Evolutionary conservation across 2,329 filamentous ascomycete genomes (phyloP).

Genomic region (Pseudogymnoascus sp.): DNA sequence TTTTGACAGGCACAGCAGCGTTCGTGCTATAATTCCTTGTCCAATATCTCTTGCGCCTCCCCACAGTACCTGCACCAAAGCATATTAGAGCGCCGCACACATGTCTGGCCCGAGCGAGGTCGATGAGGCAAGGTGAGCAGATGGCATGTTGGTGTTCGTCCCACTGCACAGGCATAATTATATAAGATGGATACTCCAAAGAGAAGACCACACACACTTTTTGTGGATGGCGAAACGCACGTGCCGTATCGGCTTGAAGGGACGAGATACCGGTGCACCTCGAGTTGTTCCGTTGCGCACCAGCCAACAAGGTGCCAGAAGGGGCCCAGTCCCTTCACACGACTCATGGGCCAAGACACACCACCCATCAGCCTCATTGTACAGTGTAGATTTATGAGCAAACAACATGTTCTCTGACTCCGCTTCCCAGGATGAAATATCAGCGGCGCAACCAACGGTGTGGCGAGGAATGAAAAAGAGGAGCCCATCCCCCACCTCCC

Average conservation of each 20-base stretch:
- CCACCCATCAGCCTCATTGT: neutral
- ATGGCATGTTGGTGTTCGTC: neutral
- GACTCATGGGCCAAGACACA: neutral
- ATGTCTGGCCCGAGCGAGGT: neutral
- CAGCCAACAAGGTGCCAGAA: neutral
- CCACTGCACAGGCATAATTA: neutral
- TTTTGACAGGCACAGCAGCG: neutral
- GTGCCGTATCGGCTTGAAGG: conserved; percentile 2
- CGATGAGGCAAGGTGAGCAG: neutral
- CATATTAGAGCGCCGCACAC: neutral
- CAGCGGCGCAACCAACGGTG: neutral
- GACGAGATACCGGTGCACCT: neutral
- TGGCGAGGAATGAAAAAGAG: neutral
- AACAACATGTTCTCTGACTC: neutral
- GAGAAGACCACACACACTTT: neutral
- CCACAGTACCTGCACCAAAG: conserved; percentile 8
- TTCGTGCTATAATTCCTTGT: conserved; percentile 7
- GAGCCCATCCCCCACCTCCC: neutral
- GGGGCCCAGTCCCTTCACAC: neutral
- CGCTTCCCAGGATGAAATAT: neutral
- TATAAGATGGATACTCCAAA: neutral
- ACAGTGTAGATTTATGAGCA: neutral
- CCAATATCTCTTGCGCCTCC: conserved; percentile 6
- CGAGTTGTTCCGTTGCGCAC: neutral
- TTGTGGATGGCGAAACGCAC: neutral